These are phyloP conservation scores for Lojkania enalia DNA, from an alignment of 2,329 filamentous ascomycete genomes.

Conservation along the genomic window DNA sequence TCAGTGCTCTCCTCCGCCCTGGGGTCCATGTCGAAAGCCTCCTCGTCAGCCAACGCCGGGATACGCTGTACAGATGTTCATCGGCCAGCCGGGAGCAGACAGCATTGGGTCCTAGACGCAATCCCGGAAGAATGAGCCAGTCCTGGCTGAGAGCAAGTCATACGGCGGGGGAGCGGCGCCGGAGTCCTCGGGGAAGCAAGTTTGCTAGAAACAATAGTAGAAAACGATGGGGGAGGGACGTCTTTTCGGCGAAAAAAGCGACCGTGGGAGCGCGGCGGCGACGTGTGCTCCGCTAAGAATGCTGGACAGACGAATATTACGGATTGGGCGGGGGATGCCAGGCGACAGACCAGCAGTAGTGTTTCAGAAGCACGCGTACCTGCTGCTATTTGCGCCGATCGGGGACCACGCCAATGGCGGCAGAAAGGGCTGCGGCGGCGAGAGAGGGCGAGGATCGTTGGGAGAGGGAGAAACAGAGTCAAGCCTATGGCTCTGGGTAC, in stretches of 20 bases:
- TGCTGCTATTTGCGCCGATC: not conserved
- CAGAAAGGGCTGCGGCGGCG: not conserved
- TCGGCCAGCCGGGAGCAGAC: slow-evolving; percentile 30
- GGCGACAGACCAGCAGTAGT: slow-evolving; percentile 13
- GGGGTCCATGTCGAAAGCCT: slow-evolving; percentile 38
- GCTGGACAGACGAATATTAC: slow-evolving; percentile 27
- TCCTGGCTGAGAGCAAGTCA: slow-evolving; percentile 20
- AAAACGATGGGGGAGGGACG: slow-evolving; percentile 6
- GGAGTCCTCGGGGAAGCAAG: too few species aligned
- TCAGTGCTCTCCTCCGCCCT: slow-evolving; percentile 64
- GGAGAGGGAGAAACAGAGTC: not conserved
- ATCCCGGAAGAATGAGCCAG: slow-evolving; percentile 14
- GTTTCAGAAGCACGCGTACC: slow-evolving; percentile 27
- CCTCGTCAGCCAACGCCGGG: slow-evolving; percentile 41
- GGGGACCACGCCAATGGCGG: not conserved
- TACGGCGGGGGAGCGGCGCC: slow-evolving; percentile 15
- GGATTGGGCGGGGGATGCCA: slow-evolving; percentile 26
- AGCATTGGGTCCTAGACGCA: slow-evolving; percentile 36
- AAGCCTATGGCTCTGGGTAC: not conserved
- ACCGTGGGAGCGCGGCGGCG: slow-evolving; percentile 1
- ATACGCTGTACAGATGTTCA: slow-evolving; percentile 36
- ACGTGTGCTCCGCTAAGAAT: slow-evolving; percentile 29
- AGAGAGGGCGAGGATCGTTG: not conserved
- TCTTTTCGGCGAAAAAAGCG: slow-evolving; percentile 4
- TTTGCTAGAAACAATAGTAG: slow-evolving; percentile 8